Conservation (phyloP, 495 filamentous ascomycete species). For the Annulohypoxylon moriforme region DNA sequence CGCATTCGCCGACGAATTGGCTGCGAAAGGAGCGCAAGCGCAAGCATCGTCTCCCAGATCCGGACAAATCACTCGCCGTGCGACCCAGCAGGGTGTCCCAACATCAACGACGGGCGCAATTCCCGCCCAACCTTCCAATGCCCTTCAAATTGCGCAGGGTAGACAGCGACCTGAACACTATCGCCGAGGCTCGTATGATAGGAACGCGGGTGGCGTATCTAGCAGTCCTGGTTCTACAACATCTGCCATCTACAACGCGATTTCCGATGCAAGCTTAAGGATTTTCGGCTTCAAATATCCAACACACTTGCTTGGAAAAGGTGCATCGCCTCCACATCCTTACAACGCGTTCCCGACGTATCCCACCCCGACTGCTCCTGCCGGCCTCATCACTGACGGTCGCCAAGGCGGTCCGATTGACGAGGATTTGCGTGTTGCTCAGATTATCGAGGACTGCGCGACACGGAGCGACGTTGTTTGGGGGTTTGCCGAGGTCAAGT, state of each 20-base stretch:
- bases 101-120: constrained; percentile 68
- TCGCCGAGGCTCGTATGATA: constrained; percentile 81
- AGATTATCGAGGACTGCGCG: constrained; percentile 88
- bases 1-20: constrained; percentile 94
- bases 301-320: constrained; percentile 72
- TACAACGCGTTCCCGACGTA: constrained; percentile 89
- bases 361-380: constrained; percentile 68
- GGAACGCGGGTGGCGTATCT: constrained; percentile 65
- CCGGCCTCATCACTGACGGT: constrained; percentile 72
- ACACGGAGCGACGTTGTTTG: constrained; percentile 94
- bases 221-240: constrained; percentile 82
- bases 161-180: constrained; percentile 67
- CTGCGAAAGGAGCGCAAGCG: constrained; percentile 74
- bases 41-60: constrained; percentile 60
- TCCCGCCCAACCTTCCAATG: constrained; percentile 66
- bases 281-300: constrained; percentile 80
- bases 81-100: constrained; percentile 74
- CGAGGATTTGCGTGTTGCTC: constrained; percentile 81
- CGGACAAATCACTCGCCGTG: constrained; percentile 60
- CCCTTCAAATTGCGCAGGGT: constrained; percentile 75
- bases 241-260: constrained; percentile 91
- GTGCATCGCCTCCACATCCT: constrained; percentile 78
- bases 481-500: constrained; percentile 97
- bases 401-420: constrained; percentile 71
- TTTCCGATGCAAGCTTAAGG: constrained; percentile 91